Percentiles rank a stretch among this genome's conserved stretches.
Evolutionary conservation across 352 stramenopile genomes (phyloP).

Genomic region (Phytophthora quininea): DNA sequence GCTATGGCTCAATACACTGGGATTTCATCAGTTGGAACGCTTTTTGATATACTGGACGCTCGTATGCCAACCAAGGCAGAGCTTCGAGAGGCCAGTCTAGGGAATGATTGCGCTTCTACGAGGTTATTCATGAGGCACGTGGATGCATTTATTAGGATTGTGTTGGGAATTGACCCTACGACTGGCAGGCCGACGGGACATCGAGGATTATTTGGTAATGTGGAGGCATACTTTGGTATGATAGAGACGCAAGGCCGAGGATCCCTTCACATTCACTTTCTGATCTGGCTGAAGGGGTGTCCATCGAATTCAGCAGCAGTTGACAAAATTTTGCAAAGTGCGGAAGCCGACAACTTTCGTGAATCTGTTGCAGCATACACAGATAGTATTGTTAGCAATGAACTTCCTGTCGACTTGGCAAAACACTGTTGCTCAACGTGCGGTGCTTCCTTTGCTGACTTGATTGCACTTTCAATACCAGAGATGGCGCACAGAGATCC

Average conservation of each 20-base stretch:
- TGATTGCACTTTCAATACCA: background rate
- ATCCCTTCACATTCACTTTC: slow-evolving; percentile 14
- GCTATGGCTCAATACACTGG: slow-evolving; percentile 12
- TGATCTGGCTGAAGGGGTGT: slow-evolving; percentile 10
- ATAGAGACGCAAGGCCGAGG: slow-evolving; percentile 11
- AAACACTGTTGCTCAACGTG: background rate
- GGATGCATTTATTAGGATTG: slow-evolving; percentile 5
- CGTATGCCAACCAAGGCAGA: slow-evolving; percentile 9
- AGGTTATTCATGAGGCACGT: slow-evolving; percentile 15
- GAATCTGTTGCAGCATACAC: background rate
- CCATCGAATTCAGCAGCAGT: background rate
- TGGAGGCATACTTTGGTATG: slow-evolving; percentile 15
- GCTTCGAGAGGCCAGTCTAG: background rate
- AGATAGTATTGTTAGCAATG: slow-evolving; percentile 3
- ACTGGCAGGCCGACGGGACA: background rate
- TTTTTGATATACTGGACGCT: slow-evolving; percentile 8
- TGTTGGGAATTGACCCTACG: slow-evolving; percentile 5
- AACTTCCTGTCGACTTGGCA: background rate
- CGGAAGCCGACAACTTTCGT: background rate
- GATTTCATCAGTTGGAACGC: slow-evolving; percentile 1
- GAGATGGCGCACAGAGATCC: background rate
- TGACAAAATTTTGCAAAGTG: slow-evolving; percentile 1
- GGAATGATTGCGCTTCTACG: slow-evolving; percentile 10
- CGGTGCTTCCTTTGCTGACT: background rate
- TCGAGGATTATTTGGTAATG: slow-evolving; percentile 5